These are phyloP conservation scores for maize (Zea mays) DNA, from an alignment of 176 grass and related monocot genomes.

Conservation along the genomic window DNA sequence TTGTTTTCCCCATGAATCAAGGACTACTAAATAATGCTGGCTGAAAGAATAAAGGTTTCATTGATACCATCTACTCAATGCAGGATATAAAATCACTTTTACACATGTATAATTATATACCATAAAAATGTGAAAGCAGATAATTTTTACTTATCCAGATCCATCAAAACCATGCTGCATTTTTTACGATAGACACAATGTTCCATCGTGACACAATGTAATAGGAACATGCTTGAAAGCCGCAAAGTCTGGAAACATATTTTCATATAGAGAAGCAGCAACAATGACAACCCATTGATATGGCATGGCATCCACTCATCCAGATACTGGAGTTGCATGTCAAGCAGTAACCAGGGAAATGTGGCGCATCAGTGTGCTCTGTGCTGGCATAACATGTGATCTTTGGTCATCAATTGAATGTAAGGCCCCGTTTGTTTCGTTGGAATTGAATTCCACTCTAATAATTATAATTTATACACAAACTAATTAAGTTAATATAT, in stretches of 20 bases:
- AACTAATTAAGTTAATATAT: too few species aligned
- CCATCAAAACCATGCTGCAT: too few species aligned
- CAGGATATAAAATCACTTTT: conserved; percentile 12
- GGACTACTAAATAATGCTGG: conserved; percentile 4
- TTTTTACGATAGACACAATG: too few species aligned
- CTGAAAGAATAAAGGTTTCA: background rate
- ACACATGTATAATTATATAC: background rate
- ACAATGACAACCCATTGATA: conserved; percentile 12
- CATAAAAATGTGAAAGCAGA: background rate
- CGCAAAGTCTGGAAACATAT: background rate
- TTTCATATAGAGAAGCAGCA: background rate
- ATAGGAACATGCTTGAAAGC: background rate
- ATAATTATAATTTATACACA: too few species aligned
- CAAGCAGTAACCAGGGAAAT: conserved; percentile 1
- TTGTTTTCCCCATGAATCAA: background rate
- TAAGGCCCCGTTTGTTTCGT: too few species aligned
- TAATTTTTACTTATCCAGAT: too few species aligned
- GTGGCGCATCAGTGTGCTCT: background rate
- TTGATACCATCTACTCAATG: background rate
- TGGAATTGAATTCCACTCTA: too few species aligned
- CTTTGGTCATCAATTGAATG: conserved; percentile 13
- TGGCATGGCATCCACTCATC: background rate
- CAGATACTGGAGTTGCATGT: conserved; percentile 5
- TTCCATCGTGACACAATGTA: background rate
- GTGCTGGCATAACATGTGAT: background rate